Evolutionary conservation across 805 yeast species (phyloP), one percentile per base, ranked within the genome.

Genomic region (Candida alai): DNA sequence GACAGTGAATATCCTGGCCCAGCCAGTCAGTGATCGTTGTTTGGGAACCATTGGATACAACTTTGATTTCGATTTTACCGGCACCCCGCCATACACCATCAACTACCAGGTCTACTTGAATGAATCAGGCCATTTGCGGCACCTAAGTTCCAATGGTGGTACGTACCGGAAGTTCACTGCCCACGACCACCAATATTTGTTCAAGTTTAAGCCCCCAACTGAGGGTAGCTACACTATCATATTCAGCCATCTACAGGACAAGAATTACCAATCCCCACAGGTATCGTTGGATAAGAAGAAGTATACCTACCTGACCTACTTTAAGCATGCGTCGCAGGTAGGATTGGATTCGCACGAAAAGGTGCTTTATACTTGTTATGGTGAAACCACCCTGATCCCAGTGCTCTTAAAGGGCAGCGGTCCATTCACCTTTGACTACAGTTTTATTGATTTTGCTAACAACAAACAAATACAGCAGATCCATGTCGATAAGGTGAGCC

Each of bases 41-140:
- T 84, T 93, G 19, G 98, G 98, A 0, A 86, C 88, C 28, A 80
- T 87, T 6, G 98, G 97, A 0, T 76, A 68, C 45, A 65, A 65
- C 16, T 77, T 88, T 39, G 68, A 71, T 20, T 87, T 86, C 41
- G 84, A 80, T 32, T 67, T 89, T 38, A 58, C 70, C 1, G 97
- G 98, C 12, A 74, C 79, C 19, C 84, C 95, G 0, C 97, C 97
- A 1, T 93, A 83, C 60, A 70, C 70, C 35, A 68, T 87, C 16
- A 72, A 68, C 25, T 80, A 81, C 40, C 70, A 73, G 28, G 77
- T 81, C 10, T 83, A 75, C 47, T 74, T 76, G 37, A 45, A 62
- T 44, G 39, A 49, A 4, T 45, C 59, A 6, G 63, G 65, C 0
- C 36, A 53, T 3, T 37, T 63, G 12, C 52, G 47, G 25, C 68